Evolutionary conservation across 1,284 basidiomycete genomes (phyloP), one percentile per base, ranked within the genome.

Genomic region (Cryptococcus sp.): DNA sequence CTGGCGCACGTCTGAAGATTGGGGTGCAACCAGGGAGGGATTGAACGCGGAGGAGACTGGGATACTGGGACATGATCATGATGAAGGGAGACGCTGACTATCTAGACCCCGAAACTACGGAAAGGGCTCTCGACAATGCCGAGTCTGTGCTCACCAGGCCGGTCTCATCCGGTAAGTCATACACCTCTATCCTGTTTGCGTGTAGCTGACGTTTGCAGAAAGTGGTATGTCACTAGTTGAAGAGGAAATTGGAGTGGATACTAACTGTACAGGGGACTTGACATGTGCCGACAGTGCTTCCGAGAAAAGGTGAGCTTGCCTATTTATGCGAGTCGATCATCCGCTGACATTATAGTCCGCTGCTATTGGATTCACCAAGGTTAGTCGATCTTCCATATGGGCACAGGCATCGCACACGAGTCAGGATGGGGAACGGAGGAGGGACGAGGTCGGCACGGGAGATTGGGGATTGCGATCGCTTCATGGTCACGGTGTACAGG

Each of bases 211-310:
- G 50, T 47, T 25, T 49, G n/a, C 32, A 63, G 61, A 47, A 66
- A 66, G 56, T 68, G 65, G 65, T 63, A 60, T 32, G 61, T 63
- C 37, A 22, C 14, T 16, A 22, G 2, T 18, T 42, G 18, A 33
- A 4, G n/a, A 12, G 16, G 28, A 16, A 33, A 44, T n/a, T 23
- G n/a, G n/a, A n/a, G n/a, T n/a, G n/a, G n/a, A n/a, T n/a, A n/a
- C n/a, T n/a, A n/a, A n/a, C n/a, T n/a, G 5, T 43, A 14, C 51
- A 66, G 65, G 77, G 89, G 90, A 52, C 82, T 95, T 68, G 88
- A 94, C 78, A 86, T 94, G 66, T 95, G 91, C 80, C 87, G 91
- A 76, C 91, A 95, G 77, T 95, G 91, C 78, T 95, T 95, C 86
- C 87, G 92, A 67, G 92, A 95, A 80, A 92, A 92, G 79, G 82